Evolutionary conservation across 352 stramenopile genomes (phyloP).

Genomic region (Elongisporangium anandrum): DNA sequence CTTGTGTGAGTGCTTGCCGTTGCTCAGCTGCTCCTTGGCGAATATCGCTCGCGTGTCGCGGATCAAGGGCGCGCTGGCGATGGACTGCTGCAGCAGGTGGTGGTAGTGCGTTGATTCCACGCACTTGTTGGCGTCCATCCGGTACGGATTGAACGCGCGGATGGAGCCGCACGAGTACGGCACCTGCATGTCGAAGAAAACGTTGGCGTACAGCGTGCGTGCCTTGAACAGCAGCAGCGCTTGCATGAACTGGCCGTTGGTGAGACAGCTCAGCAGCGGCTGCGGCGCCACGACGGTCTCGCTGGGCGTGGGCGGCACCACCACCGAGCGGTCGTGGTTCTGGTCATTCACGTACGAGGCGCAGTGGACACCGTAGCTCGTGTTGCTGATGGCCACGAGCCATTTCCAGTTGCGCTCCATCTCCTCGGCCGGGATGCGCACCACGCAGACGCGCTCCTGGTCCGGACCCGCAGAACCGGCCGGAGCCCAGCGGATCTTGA

Average conservation of each 20-base stretch:
- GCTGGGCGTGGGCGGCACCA: no score
- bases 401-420: constrained; percentile 58
- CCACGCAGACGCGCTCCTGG: constrained; percentile 13
- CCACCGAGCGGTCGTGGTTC: no score
- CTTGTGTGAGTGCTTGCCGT: no score
- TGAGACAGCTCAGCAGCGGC: constrained; percentile 58
- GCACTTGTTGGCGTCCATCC: constrained; percentile 29
- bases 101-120: constrained; percentile 65
- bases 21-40: no score
- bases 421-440: constrained; percentile 50
- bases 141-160: constrained; percentile 81
- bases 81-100: constrained; percentile 55
- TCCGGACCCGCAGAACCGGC: constrained; percentile 6
- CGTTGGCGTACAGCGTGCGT: constrained; percentile 66
- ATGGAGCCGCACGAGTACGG: constrained; percentile 74
- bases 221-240: constrained; percentile 64
- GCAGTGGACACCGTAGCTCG: constrained; percentile 36
- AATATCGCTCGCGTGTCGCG: constrained; percentile 32
- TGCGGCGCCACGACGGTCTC: constrained; percentile 8
- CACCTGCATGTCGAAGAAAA: constrained; percentile 81
- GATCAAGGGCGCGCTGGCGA: constrained; percentile 45
- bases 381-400: constrained; percentile 59
- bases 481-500: constrained; percentile 23
- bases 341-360: constrained; percentile 12
- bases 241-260: constrained; percentile 67